Percentiles rank a stretch among this genome's conserved stretches.
phyloP scores from a whole-genome alignment of 768 basidiomycete species.

The Chalciporus chontae region DNA sequence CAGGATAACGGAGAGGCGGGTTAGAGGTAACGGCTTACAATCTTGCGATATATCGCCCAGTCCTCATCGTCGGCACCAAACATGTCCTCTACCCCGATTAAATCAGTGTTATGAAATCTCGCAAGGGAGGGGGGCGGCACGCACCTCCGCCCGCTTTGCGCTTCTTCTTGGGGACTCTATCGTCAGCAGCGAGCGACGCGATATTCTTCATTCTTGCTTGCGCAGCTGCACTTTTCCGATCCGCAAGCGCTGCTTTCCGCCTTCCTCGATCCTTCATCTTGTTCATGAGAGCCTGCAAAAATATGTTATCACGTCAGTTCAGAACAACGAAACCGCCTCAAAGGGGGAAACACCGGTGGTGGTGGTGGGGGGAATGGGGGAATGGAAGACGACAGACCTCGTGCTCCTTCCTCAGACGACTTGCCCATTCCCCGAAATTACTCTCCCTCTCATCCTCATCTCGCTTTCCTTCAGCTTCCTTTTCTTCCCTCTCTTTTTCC shows the following conservation, averaged over 20 bases:
- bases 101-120: constrained; percentile 1
- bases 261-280: constrained; percentile 84
- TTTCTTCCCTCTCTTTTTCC: constrained; percentile 74
- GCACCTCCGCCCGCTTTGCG: constrained; percentile 77
- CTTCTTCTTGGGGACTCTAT: constrained; percentile 78
- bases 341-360: background rate
- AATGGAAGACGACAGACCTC: constrained; percentile 47
- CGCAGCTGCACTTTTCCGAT: constrained; percentile 91
- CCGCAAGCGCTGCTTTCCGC: constrained; percentile 75
- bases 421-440: constrained; percentile 73
- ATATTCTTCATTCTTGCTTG: constrained; percentile 97
- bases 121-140: constrained; percentile 15
- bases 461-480: constrained; percentile 52
- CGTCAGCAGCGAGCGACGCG: constrained; percentile 86
- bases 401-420: constrained; percentile 71
- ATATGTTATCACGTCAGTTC: background rate
- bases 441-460: constrained; percentile 72
- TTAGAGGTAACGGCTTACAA: constrained; percentile 49
- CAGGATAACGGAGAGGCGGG: background rate
- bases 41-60: constrained; percentile 97
- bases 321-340: background rate
- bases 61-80: constrained; percentile 95
- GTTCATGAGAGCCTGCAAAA: constrained; percentile 62
- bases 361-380: too few species aligned
- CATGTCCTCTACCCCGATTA: constrained; percentile 67